Conservation (phyloP, 2,329 filamentous ascomycete species). For the Paracoccidioides lutzii region DNA sequence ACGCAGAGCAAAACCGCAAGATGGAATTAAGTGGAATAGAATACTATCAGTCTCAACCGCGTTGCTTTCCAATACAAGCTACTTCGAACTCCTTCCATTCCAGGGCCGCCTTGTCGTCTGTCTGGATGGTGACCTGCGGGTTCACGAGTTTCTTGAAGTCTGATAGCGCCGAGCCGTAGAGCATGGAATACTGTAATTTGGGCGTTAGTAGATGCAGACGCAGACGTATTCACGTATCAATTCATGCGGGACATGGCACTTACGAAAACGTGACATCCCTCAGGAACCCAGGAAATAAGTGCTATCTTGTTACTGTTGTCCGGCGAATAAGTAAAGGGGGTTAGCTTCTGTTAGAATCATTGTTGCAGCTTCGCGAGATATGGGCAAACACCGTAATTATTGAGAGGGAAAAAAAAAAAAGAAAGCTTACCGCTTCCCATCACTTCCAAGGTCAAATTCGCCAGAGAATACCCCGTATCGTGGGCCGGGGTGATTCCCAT, state of each 20-base stretch:
- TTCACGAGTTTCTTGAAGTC: constrained; percentile 37
- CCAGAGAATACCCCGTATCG: constrained; percentile 40
- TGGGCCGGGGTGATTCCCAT: constrained; percentile 30
- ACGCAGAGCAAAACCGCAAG: too few species aligned
- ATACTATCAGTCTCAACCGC: too few species aligned
- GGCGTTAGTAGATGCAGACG: constrained; percentile 9
- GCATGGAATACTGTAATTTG: constrained; percentile 32
- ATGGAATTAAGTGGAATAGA: too few species aligned
- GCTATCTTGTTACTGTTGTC: constrained; percentile 36
- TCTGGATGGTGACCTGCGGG: constrained; percentile 29
- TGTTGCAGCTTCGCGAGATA: background rate
- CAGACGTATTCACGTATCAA: too few species aligned
- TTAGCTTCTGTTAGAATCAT: too few species aligned
- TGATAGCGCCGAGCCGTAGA: constrained; percentile 39
- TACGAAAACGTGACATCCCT: constrained; percentile 29
- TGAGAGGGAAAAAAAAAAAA: constrained; percentile 5
- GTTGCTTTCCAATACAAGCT: constrained; percentile 11
- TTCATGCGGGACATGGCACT: constrained; percentile 9
- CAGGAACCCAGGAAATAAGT: constrained; percentile 38
- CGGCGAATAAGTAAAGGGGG: background rate
- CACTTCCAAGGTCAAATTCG: constrained; percentile 35
- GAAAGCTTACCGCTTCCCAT: constrained; percentile 25
- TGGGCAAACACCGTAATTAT: constrained; percentile 5
- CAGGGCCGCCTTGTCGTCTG: constrained; percentile 30
- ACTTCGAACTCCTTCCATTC: constrained; percentile 30